Base-by-base conservation (phyloP, 192 early-diverging fungal genomes). In the Umbelopsis ramanniana region DNA sequence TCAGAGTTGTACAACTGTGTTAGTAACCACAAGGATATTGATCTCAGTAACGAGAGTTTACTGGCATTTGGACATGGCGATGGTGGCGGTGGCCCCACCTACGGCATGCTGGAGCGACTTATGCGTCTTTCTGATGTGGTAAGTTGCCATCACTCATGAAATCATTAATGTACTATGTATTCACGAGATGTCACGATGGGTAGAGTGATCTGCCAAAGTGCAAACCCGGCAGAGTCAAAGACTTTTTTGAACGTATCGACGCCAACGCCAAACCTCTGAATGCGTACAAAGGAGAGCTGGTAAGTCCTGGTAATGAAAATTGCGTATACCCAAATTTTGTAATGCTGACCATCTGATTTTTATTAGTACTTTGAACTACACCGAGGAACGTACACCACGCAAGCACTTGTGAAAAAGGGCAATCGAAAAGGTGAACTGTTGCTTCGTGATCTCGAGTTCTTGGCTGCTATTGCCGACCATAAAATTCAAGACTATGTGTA, bases 331-430 rank as follows among this genome's bases (percentile, higher is more conserved):
- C 11, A 43, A 43, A 1, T 7, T 5, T 29, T 0, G 19, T 43
- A 47, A 21, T 22, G 14, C 11, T 52, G 10, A n/a, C 69, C 21
- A 23, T 0, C 43, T 26, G n/a, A n/a, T 67, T 50, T 23, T 69
- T n/a, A 47, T 23, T 74, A 91, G 82, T 98, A 99, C 80, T 93
- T 99, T 86, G 98, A 99, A 79, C 89, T 99, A 33, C 98, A 99
- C 80, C 90, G 98, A 67, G 98, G 98, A 68, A 98, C 96, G 68
- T 98, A 98, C 79, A 99, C 98, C 0, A 86, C 97, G 4, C 96
- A 98, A 73, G 94, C 92, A 2, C 74, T 82, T 14, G 90, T 89
- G 29, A 99, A 99, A 74, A 84, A 86, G 66, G 88, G 84, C 72
- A 99, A 99, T 80, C 90, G 98, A 12, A 86, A 89, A 66, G 83